Percentiles rank a stretch among this genome's conserved stretches.
Evolutionary conservation across 345 rosid genomes (phyloP).

Genomic region (Populus davidiana): DNA sequence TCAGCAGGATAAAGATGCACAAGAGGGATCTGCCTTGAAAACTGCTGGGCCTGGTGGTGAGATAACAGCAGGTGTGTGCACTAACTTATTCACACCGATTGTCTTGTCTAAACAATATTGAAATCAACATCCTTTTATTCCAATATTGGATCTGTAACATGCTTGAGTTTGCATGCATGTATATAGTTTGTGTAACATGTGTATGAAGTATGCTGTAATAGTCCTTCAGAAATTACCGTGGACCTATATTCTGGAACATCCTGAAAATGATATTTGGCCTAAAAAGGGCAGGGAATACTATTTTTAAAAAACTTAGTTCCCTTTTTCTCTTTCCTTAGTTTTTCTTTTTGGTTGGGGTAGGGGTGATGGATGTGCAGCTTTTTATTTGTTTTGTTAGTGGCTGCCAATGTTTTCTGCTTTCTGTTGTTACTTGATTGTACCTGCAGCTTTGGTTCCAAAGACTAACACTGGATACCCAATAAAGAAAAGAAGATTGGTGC

Average conservation of each 20-base stretch:
- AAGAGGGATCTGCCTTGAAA: constrained; percentile 76
- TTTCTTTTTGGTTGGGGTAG: background rate
- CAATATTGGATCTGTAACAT: background rate
- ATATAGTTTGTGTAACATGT: background rate
- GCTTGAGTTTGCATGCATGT: background rate
- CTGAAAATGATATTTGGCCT: background rate
- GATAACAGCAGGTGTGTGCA: constrained; percentile 80
- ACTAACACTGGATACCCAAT: background rate
- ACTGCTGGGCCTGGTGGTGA: constrained; percentile 92
- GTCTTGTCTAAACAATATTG: background rate
- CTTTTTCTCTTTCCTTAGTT: too few relatives aligned
- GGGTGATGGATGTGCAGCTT: background rate
- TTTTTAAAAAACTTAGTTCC: background rate
- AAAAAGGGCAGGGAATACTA: background rate
- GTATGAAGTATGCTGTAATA: background rate
- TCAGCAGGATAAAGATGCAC: constrained; percentile 67
- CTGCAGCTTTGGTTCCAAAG: background rate
- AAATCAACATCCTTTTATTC: background rate
- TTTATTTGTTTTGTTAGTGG: background rate
- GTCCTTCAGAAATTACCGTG: background rate
- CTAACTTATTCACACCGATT: background rate
- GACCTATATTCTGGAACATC: background rate
- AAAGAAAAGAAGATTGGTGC: background rate
- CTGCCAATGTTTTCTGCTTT: background rate
- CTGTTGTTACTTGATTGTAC: background rate